These are phyloP conservation scores for Talaromyces islandicus DNA, from an alignment of 2,329 filamentous ascomycete species.

Conservation along the genomic window DNA sequence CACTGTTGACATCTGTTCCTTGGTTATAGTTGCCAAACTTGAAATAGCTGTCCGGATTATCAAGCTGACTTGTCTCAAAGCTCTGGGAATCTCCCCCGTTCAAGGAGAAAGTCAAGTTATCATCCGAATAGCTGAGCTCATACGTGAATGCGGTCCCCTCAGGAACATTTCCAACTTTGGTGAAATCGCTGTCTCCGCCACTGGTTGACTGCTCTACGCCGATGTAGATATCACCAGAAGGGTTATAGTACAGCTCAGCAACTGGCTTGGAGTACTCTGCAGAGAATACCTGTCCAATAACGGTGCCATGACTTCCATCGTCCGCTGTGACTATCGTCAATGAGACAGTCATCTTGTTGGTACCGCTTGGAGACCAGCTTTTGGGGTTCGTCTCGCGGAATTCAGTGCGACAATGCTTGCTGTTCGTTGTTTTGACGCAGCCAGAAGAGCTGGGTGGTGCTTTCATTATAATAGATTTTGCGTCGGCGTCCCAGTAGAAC, in stretches of 20 bases:
- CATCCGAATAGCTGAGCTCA: slow-evolving; percentile 31
- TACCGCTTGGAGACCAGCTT: slow-evolving; percentile 26
- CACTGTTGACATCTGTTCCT: slow-evolving; percentile 17
- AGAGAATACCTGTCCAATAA: slow-evolving; percentile 35
- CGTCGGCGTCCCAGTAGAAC: slow-evolving; percentile 30
- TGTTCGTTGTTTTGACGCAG: slow-evolving; percentile 37
- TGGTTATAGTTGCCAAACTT: slow-evolving; percentile 37
- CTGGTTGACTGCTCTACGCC: slow-evolving; percentile 34
- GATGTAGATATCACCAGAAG: slow-evolving; percentile 28
- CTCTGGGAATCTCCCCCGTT: slow-evolving; percentile 20
- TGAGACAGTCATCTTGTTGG: slow-evolving; percentile 28
- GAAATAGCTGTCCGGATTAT: slow-evolving; percentile 30
- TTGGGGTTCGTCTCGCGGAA: slow-evolving; percentile 31
- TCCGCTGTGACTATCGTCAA: slow-evolving; percentile 25
- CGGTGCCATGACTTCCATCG: slow-evolving; percentile 30
- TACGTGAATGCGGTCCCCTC: slow-evolving; percentile 32
- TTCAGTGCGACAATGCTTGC: slow-evolving; percentile 39
- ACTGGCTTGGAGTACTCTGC: slow-evolving; percentile 36
- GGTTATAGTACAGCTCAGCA: slow-evolving; percentile 35
- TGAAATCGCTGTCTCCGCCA: slow-evolving; percentile 26
- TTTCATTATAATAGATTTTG: slow-evolving; percentile 35
- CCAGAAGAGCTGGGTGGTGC: slow-evolving; percentile 31
- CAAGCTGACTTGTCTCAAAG: slow-evolving; percentile 22
- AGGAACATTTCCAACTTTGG: slow-evolving; percentile 25
- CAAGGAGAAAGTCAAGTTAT: slow-evolving; percentile 26